phyloP scores from a whole-genome alignment of 1,139 yeast species.

The Taphrina pruni region DNA sequence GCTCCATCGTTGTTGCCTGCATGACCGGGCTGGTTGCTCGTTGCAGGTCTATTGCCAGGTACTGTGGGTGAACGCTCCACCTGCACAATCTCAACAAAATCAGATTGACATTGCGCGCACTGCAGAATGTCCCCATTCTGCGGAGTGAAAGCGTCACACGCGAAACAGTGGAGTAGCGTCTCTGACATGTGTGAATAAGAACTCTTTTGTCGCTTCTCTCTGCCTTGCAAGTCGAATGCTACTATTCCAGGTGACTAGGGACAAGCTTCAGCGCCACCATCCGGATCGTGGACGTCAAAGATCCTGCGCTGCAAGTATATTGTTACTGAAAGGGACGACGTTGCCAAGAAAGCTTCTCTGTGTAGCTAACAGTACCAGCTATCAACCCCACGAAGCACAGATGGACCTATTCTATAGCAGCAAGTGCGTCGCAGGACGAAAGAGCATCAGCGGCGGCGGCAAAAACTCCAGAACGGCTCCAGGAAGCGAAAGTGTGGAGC shows the following conservation, averaged over 20 bases:
- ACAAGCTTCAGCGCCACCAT: conserved; percentile 1
- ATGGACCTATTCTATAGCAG: too few species aligned
- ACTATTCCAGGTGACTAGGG: neutral
- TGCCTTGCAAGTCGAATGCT: neutral
- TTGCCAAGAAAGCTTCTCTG: too few species aligned
- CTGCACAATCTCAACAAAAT: conserved; percentile 34
- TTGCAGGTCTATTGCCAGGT: neutral
- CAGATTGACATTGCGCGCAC: conserved; percentile 32
- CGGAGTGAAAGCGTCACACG: conserved; percentile 25
- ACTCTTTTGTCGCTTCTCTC: neutral
- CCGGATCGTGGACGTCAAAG: neutral
- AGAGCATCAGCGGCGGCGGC: too few species aligned
- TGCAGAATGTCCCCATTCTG: conserved; percentile 4
- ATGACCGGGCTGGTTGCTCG: neutral
- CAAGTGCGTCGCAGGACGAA: too few species aligned
- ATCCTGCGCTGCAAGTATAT: neutral
- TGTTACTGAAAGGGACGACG: neutral
- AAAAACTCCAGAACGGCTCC: neutral
- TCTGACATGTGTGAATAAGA: conserved; percentile 13
- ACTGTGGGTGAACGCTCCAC: conserved; percentile 20
- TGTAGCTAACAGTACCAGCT: too few species aligned
- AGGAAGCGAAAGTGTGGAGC: conserved; percentile 2
- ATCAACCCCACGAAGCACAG: too few species aligned
- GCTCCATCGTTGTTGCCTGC: neutral
- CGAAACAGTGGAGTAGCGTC: conserved; percentile 36